Evolutionary conservation across 1,284 basidiomycete genomes (phyloP).

Genomic region (Ustilago loliicola): DNA sequence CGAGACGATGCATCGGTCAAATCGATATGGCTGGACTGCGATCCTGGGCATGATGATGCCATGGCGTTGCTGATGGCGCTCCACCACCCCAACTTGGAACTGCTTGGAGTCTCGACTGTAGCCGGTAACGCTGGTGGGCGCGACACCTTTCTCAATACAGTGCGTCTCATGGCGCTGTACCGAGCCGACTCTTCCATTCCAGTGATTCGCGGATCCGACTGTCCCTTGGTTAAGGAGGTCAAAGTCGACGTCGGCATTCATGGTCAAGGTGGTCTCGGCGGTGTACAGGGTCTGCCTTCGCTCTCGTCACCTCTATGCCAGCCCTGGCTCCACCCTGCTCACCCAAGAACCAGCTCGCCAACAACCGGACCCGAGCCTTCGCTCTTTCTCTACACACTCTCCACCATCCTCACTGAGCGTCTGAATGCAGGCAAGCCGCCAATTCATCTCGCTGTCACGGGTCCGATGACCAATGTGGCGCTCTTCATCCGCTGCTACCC

Average conservation of each 20-base stretch:
- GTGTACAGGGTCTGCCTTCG: slow-evolving; percentile 55
- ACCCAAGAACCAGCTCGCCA: slow-evolving; percentile 41
- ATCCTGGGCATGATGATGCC: slow-evolving; percentile 66
- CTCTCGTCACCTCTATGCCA: slow-evolving; percentile 43
- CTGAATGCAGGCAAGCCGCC: slow-evolving; percentile 40
- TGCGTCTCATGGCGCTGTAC: slow-evolving; percentile 55
- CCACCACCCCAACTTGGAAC: slow-evolving; percentile 49
- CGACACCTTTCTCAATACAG: slow-evolving; percentile 59
- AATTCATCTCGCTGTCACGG: slow-evolving; percentile 59
- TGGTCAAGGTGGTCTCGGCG: slow-evolving; percentile 62
- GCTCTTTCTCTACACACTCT: slow-evolving; percentile 54
- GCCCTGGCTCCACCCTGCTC: slow-evolving; percentile 35
- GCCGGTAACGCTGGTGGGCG: slow-evolving; percentile 58
- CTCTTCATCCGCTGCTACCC: slow-evolving; percentile 59
- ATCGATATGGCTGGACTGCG: slow-evolving; percentile 62
- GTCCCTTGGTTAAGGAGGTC: slow-evolving; percentile 51
- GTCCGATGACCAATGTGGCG: slow-evolving; percentile 64
- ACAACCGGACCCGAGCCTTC: slow-evolving; percentile 44
- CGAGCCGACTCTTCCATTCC: slow-evolving; percentile 44
- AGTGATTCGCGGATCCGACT: slow-evolving; percentile 61
- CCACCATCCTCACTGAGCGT: slow-evolving; percentile 72
- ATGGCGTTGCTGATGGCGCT: slow-evolving; percentile 60
- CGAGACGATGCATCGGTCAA: slow-evolving; percentile 32
- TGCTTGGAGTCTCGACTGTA: slow-evolving; percentile 62
- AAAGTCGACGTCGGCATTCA: slow-evolving; percentile 60